Percentiles rank a stretch among this genome's conserved stretches.
These are phyloP conservation scores for Pseudozyma pruni DNA, from an alignment of 1,284 basidiomycete species.

Conservation along the genomic window DNA sequence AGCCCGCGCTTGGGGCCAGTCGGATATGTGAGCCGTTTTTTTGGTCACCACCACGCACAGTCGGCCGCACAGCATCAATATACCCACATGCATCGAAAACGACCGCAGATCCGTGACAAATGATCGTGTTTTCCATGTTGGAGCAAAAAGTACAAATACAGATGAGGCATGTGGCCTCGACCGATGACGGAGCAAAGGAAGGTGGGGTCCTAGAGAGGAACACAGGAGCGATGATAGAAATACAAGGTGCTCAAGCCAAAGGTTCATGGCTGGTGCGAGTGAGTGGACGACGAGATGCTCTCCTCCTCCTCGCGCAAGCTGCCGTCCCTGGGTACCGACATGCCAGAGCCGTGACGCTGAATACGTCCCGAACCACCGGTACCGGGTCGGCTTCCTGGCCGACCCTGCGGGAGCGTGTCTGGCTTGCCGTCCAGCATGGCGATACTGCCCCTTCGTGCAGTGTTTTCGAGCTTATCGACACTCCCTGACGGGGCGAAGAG, in stretches of 20 bases:
- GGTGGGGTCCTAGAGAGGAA: neutral
- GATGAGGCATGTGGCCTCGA: conserved; percentile 3
- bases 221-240: conserved; percentile 7
- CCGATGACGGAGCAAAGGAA: neutral
- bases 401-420: conserved; percentile 1
- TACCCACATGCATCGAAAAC: neutral
- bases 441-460: conserved; percentile 2
- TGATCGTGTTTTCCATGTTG: neutral
- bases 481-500: conserved; percentile 24
- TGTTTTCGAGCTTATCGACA: conserved; percentile 15
- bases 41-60: no score
- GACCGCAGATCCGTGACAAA: neutral
- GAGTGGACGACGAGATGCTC: conserved; percentile 1
- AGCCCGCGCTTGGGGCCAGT: conserved; percentile 46
- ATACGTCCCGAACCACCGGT: conserved; percentile 33
- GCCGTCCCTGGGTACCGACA: conserved; percentile 31
- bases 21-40: conserved; percentile 42
- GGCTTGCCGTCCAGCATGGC: conserved; percentile 7
- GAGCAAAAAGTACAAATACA: conserved; percentile 34
- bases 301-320: conserved; percentile 37
- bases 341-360: conserved; percentile 35
- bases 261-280: conserved; percentile 5
- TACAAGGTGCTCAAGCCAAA: conserved; percentile 2
- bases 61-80: neutral
- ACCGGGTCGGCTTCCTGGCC: conserved; percentile 29